Percentiles rank a stretch among this genome's conserved stretches.
Conservation (phyloP, 352 stramenopile genomes). For the Phytophthora palmivora region DNA sequence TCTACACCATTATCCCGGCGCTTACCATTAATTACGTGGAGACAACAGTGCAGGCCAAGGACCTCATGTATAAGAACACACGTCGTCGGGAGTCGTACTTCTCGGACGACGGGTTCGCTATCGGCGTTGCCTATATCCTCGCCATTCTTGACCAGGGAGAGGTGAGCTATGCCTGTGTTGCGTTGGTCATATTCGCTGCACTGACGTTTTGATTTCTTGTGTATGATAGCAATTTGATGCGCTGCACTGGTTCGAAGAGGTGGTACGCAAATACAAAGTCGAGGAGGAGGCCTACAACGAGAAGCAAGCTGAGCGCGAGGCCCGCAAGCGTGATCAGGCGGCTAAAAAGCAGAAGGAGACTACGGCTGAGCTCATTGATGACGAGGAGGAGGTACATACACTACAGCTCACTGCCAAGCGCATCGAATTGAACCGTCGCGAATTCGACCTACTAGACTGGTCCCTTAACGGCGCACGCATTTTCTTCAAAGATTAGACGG, state of each 20-base stretch:
- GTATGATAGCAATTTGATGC: conserved; percentile 80
- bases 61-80: conserved; percentile 96
- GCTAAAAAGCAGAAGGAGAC: conserved; percentile 85
- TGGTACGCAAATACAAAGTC: conserved; percentile 84
- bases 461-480: conserved; percentile 91
- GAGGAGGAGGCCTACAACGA: conserved; percentile 86
- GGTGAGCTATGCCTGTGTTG: conserved; percentile 35
- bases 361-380: conserved; percentile 84
- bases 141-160: conserved; percentile 91
- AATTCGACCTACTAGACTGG: conserved; percentile 92
- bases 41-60: conserved; percentile 91
- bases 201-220: conserved; percentile 7
- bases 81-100: conserved; percentile 95
- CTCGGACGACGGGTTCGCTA: conserved; percentile 95
- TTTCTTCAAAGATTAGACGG: conserved; percentile 90
- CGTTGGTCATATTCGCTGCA: neutral
- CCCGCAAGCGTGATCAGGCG: conserved; percentile 78
- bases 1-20: conserved; percentile 91
- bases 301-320: conserved; percentile 85
- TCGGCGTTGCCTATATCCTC: conserved; percentile 94
- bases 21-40: conserved; percentile 92
- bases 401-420: conserved; percentile 89
- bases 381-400: conserved; percentile 88
- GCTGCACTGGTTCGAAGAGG: conserved; percentile 93
- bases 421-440: conserved; percentile 86